These are phyloP conservation scores for Aspergillus asperescens DNA, from an alignment of 495 filamentous ascomycete species.

Conservation along the genomic window DNA sequence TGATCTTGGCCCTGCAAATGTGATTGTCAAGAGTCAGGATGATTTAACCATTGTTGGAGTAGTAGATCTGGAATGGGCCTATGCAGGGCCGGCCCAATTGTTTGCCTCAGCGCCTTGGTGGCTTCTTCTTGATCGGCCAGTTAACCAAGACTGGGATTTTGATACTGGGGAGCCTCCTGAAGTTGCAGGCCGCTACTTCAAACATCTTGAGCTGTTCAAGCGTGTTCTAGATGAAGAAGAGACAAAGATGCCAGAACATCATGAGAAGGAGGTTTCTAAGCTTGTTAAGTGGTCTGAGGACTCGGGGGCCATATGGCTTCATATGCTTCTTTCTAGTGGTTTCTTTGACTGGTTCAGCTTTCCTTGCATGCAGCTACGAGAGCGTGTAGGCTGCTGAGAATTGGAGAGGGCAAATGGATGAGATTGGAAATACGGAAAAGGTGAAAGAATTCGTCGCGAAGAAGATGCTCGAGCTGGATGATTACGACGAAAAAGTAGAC, in stretches of 20 bases:
- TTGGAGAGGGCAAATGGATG: constrained; percentile 17
- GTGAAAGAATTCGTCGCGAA: constrained; percentile 15
- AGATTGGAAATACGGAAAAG: constrained; percentile 14
- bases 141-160: constrained; percentile 27
- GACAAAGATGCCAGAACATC: constrained; percentile 29
- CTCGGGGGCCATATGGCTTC: constrained; percentile 33
- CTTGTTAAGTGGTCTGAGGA: constrained; percentile 28
- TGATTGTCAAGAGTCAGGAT: constrained; percentile 28
- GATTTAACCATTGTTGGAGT: constrained; percentile 33
- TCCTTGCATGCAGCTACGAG: constrained; percentile 28
- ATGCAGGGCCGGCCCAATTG: constrained; percentile 33
- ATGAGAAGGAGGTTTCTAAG: constrained; percentile 28
- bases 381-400: constrained; percentile 26
- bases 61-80: constrained; percentile 35
- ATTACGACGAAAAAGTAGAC: constrained; percentile 28
- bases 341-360: constrained; percentile 28
- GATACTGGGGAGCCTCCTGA: constrained; percentile 15
- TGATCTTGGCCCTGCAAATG: constrained; percentile 31
- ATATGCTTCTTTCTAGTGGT: constrained; percentile 29
- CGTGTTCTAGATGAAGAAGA: constrained; percentile 30
- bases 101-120: constrained; percentile 35
- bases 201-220: constrained; percentile 28
- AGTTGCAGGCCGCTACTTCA: constrained; percentile 24
- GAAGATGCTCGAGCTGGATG: constrained; percentile 22
- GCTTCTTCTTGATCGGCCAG: constrained; percentile 28